These are phyloP conservation scores for Cystobasidium sp. DNA, from an alignment of 1,284 basidiomycete genomes.

Conservation along the genomic window DNA sequence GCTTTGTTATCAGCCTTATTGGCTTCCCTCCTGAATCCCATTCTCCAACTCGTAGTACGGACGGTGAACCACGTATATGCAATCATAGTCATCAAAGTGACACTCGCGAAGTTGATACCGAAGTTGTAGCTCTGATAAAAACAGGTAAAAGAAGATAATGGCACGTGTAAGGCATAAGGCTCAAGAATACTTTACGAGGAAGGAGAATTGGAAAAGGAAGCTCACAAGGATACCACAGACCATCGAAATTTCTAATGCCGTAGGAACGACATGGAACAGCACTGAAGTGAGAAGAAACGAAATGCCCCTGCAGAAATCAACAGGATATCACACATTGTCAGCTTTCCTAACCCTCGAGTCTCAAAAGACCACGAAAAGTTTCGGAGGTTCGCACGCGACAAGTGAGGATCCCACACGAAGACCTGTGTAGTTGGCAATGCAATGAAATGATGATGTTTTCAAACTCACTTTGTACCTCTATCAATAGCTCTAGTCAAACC, in stretches of 20 bases:
- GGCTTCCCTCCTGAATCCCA: constrained; percentile 89
- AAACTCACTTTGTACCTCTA: constrained; percentile 84
- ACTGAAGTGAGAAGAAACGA: constrained; percentile 92
- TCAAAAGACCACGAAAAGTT: too few relatives aligned
- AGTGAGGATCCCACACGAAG: too few relatives aligned
- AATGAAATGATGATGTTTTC: too few relatives aligned
- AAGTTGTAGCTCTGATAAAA: constrained; percentile 98
- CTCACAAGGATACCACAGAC: constrained; percentile 93
- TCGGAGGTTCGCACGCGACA: too few relatives aligned
- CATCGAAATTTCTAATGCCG: constrained; percentile 92
- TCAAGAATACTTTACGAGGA: too few relatives aligned
- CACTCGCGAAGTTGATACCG: constrained; percentile 92
- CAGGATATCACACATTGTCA: constrained; percentile 28
- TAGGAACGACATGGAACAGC: constrained; percentile 93
- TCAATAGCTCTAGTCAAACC: constrained; percentile 96
- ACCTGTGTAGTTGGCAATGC: too few relatives aligned
- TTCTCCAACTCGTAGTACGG: constrained; percentile 92
- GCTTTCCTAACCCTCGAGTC: not conserved
- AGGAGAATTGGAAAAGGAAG: constrained; percentile 41
- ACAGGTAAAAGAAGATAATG: too few relatives aligned
- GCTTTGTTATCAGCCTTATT: constrained; percentile 97
- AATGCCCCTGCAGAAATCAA: constrained; percentile 71
- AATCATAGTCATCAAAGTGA: constrained; percentile 82
- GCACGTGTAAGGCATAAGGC: too few relatives aligned
- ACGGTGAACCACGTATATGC: constrained; percentile 98